Conservation (phyloP, 768 basidiomycete species). For the Kwoniella dendrophila region DNA sequence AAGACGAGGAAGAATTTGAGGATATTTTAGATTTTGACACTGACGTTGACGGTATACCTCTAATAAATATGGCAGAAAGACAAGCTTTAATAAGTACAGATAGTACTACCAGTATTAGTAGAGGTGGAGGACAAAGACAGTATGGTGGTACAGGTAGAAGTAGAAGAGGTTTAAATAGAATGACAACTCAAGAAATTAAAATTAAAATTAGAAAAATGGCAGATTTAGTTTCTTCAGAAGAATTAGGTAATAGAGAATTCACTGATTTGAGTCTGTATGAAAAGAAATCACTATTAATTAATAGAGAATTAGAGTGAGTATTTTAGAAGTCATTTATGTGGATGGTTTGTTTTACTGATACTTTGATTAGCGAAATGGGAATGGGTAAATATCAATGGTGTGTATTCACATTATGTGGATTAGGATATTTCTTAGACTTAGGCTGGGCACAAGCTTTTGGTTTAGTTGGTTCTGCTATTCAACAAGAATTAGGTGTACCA, state of each 20-base stretch:
- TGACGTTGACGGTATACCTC: conserved; percentile 6
- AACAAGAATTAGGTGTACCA: conserved; percentile 49
- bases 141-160: neutral
- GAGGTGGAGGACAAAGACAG: too few relatives aligned
- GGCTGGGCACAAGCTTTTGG: conserved; percentile 55
- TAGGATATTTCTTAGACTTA: conserved; percentile 57
- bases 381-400: conserved; percentile 54
- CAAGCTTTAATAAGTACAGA: neutral
- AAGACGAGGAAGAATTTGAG: neutral
- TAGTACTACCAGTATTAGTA: neutral
- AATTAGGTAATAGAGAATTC: conserved; percentile 23
- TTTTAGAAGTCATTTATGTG: neutral
- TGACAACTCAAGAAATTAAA: conserved; percentile 13
- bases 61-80: conserved; percentile 6
- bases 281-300: conserved; percentile 51
- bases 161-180: conserved; percentile 8
- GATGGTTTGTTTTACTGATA: too few relatives aligned
- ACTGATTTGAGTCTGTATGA: conserved; percentile 44
- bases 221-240: conserved; percentile 3
- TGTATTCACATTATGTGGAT: conserved; percentile 56
- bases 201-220: conserved; percentile 20
- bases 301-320: conserved; percentile 50
- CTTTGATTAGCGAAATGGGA: conserved; percentile 30
- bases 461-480: conserved; percentile 40
- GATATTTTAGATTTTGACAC: neutral